phyloP scores from a whole-genome alignment of 1,139 yeast genomes.

The Protomyces inouyei region DNA sequence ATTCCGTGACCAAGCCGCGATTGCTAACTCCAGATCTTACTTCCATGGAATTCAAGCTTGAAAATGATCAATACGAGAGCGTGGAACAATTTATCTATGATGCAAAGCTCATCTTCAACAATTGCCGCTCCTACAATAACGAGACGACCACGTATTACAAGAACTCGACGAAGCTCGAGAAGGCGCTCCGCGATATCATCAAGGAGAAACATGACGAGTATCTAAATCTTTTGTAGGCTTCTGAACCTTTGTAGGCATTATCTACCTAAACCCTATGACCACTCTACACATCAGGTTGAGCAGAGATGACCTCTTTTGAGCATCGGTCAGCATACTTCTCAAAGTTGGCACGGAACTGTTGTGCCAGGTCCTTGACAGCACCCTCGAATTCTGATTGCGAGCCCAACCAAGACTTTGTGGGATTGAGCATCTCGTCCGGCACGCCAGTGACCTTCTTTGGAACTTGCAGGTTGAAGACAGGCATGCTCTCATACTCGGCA shows the following conservation, averaged over 20 bases:
- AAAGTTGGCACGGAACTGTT: slow-evolving; percentile 79
- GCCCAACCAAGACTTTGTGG: slow-evolving; percentile 75
- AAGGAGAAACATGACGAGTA: slow-evolving; percentile 25
- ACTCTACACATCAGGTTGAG: slow-evolving; percentile 59
- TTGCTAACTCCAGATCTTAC: slow-evolving; percentile 52
- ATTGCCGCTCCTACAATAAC: slow-evolving; percentile 83
- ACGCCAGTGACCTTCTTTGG: slow-evolving; percentile 81
- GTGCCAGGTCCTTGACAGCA: slow-evolving; percentile 72
- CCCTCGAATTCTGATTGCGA: slow-evolving; percentile 58
- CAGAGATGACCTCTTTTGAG: slow-evolving; percentile 80
- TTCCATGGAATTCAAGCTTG: slow-evolving; percentile 91
- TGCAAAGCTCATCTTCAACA: slow-evolving; percentile 75
- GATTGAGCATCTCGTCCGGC: slow-evolving; percentile 81
- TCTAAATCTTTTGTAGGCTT: not conserved
- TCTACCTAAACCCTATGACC: no score
- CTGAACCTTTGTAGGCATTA: not conserved
- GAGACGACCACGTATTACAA: slow-evolving; percentile 86
- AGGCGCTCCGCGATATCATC: slow-evolving; percentile 17
- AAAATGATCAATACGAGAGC: slow-evolving; percentile 82
- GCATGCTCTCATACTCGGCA: slow-evolving; percentile 77
- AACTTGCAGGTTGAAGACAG: slow-evolving; percentile 78
- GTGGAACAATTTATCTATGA: slow-evolving; percentile 92
- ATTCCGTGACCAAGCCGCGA: not conserved
- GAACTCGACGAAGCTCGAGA: slow-evolving; percentile 28
- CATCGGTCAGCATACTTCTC: slow-evolving; percentile 77